Base-by-base conservation (phyloP, 352 stramenopile genomes). In the Pythium scleroteichum region DNA sequence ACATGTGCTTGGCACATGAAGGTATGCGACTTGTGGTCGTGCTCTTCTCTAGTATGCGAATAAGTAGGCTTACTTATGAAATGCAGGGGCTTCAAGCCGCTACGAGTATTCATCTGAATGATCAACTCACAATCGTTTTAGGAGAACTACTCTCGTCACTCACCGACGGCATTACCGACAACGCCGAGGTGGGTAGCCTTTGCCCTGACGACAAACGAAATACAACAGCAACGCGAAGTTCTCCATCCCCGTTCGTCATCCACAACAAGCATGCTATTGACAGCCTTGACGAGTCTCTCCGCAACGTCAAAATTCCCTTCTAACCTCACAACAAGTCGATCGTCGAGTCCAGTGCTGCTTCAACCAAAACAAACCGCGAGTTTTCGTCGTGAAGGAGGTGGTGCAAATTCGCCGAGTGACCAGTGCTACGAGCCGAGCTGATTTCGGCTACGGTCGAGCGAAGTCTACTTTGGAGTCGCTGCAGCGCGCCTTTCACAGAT, bases 401-500 rank as follows among this genome's bases (percentile, higher is more conserved):
- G 23, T 62, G 32, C 5, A 62, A 14, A 26, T 44, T 19, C 2
- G 29, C 2, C 32, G 41, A 14, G 13, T 51, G 16, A 19, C 22
- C 32, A 0, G 39, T 24, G 6, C 19, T 8, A 5, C 20, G 27
- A 0, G 53, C 13, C 35, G 46, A 23, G 19, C 23, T 24, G 1
- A 38, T 27, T 27, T 69, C 54, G 2, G 41, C 26, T 10, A 69
- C 47, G 1, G 62, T 69, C 20, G 55, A 60, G 7, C 40, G 62
- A 13, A 69, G 54, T 16, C 62, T 54, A 14, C 62, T 69, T 16
- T 60, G 55, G 0, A 69, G 33, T 23, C 55, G 54, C 23, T 61
- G 7, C 14, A 69, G 33, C 2, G 19, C 22, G 5, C 33, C 39
- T 44, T 58, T 69, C 17, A 64, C 35, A 2, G 16, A 6, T 12